Percentiles rank a stretch among this genome's conserved stretches.
phyloP scores from a whole-genome alignment of 805 yeast genomes.

The Candida schatavii region DNA sequence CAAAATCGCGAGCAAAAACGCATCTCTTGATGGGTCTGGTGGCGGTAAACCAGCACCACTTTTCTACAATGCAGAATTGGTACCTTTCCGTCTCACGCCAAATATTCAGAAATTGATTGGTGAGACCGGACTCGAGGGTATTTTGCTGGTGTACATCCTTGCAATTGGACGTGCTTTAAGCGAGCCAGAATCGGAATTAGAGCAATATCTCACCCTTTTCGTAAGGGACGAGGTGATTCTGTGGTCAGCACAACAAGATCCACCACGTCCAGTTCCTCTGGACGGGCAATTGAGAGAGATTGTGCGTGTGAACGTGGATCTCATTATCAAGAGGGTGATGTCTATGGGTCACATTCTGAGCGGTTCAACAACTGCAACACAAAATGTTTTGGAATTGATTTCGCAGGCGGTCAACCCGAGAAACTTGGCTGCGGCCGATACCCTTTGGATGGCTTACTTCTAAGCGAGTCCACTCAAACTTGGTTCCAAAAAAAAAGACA shows the following conservation, averaged over 20 bases:
- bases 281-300: conserved; percentile 83
- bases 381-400: conserved; percentile 83
- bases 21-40: conserved; percentile 45
- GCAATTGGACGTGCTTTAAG: conserved; percentile 83
- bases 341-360: conserved; percentile 58
- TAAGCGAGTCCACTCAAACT: conserved; percentile 23
- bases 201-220: conserved; percentile 86
- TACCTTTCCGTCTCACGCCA: conserved; percentile 95
- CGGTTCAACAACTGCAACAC: conserved; percentile 81
- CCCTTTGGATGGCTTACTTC: conserved; percentile 93
- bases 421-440: conserved; percentile 86
- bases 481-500: background rate
- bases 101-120: conserved; percentile 93
- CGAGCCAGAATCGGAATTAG: conserved; percentile 90
- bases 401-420: conserved; percentile 95
- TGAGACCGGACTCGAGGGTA: conserved; percentile 89
- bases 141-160: conserved; percentile 80
- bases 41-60: conserved; percentile 69
- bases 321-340: conserved; percentile 72
- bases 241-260: conserved; percentile 88
- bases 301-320: conserved; percentile 83
- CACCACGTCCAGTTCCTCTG: conserved; percentile 67
- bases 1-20: conserved; percentile 59
- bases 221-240: conserved; percentile 94
- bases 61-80: conserved; percentile 87